Evolutionary conservation across 495 filamentous ascomycete genomes (phyloP), one percentile per base, ranked within the genome.

Genomic region (Baudoinia panamericana): DNA sequence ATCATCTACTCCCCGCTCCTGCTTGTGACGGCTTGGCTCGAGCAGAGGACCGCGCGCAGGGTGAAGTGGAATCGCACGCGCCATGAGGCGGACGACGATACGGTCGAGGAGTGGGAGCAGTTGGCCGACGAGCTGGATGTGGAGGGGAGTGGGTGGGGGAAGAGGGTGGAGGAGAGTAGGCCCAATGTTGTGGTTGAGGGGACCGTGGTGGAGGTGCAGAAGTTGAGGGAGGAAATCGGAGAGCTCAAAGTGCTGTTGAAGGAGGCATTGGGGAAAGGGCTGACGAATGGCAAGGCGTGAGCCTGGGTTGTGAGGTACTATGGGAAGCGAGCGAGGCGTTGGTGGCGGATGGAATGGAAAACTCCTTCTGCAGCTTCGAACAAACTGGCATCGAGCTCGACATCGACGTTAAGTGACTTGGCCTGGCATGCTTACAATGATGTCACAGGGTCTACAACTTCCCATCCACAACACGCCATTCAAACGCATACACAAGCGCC

Each of bases 31-130:
- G 84, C 87, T 0, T 75, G 65, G 46, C 56, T 87, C 31, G 90
- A 97, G 57, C 72, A 70, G 4, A 67, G 71, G 5, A 66, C 76
- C 20, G 90, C 90, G 2, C 58, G 63, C 26, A 66, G 64, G 12
- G 81, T 97, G 30, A 65, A 63, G 5, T 62, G 59, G 22, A 96
- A 95, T 53, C 70, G 92, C 1, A 67, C 68, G 11, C 65, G 78
- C 11, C 84, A 86, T 9, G 87, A 94, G 51, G 75, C 77, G n/a
- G 90, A 96, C 45, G 90, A 97, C 48, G 84, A 93, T 50, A 72
- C 69, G 1, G 56, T 79, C 10, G 81, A 96, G 58, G 87, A 96
- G 56, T 97, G 90, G 90, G 90, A 96, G 55, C 76, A 88, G 57
- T 68, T 88, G 59, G 64, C 66, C 2, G 66, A 61, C 1, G 71